phyloP scores from a whole-genome alignment of 345 rosid species.

The Euphorbia pulcherrima region DNA sequence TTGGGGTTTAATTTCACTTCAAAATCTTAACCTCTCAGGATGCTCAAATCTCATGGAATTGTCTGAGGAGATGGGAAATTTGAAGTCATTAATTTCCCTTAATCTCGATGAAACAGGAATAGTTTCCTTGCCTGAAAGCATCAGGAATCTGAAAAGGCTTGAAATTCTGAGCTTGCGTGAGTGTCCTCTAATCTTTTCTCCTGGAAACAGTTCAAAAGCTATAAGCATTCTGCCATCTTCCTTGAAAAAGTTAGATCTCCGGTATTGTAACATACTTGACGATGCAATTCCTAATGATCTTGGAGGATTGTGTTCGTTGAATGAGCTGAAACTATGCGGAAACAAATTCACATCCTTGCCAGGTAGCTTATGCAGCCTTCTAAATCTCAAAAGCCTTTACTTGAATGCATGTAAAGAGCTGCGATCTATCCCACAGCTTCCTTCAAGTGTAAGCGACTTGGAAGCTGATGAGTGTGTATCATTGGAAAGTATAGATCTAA shows the following conservation, averaged over 20 bases:
- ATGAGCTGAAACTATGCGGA: conserved; percentile 14
- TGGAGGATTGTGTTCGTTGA: neutral
- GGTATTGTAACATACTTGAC: conserved; percentile 8
- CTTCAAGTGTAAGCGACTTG: neutral
- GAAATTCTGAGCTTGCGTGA: neutral
- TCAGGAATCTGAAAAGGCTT: neutral
- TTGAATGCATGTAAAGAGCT: conserved; percentile 14
- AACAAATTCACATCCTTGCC: conserved; percentile 16
- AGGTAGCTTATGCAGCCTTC: conserved; percentile 3
- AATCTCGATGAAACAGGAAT: neutral
- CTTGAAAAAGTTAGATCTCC: conserved; percentile 9
- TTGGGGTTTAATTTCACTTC: conserved; percentile 6
- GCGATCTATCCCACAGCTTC: conserved; percentile 8
- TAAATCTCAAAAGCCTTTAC: neutral
- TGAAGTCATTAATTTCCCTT: neutral
- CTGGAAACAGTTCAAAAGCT: neutral
- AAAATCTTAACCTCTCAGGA: conserved; percentile 7
- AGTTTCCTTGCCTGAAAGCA: neutral
- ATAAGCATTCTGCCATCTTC: conserved; percentile 2
- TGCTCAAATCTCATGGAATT: conserved; percentile 10
- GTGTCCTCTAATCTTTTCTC: conserved; percentile 10
- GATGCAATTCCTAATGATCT: conserved; percentile 9
- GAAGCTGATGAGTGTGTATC: conserved; percentile 8
- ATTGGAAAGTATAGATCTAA: conserved; percentile 9
- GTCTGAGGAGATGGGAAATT: neutral